These are phyloP conservation scores for Populus nigra DNA, from an alignment of 345 rosid genomes.

Conservation along the genomic window DNA sequence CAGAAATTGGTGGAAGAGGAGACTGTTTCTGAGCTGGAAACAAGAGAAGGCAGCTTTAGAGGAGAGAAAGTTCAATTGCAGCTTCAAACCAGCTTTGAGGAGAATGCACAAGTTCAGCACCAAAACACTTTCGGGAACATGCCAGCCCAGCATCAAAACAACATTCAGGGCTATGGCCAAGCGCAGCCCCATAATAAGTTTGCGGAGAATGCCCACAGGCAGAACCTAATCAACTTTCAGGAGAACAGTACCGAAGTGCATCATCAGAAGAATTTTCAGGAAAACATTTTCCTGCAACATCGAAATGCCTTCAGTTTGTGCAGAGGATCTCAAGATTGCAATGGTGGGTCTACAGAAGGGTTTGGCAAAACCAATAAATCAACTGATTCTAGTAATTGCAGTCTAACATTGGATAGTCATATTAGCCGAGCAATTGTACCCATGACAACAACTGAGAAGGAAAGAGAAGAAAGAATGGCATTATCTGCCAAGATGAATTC, in stretches of 20 bases:
- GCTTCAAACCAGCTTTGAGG: slow-evolving; percentile 9
- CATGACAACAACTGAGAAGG: slow-evolving; percentile 15
- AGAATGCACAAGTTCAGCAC: slow-evolving; percentile 9
- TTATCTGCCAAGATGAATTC: slow-evolving; percentile 16
- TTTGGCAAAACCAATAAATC: slow-evolving; percentile 13
- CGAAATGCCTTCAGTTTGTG: slow-evolving; percentile 9
- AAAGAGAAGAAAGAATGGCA: slow-evolving; percentile 18
- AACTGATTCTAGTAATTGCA: slow-evolving; percentile 10
- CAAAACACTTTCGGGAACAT: slow-evolving; percentile 16
- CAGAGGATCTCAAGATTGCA: slow-evolving; percentile 10
- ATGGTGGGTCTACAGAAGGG: slow-evolving; percentile 12
- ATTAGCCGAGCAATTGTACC: slow-evolving; percentile 28
- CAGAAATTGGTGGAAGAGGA: slow-evolving; percentile 36
- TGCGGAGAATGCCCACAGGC: slow-evolving; percentile 12
- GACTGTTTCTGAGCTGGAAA: slow-evolving; percentile 8
- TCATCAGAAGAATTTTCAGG: slow-evolving; percentile 11
- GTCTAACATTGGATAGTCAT: slow-evolving; percentile 11
- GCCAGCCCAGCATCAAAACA: slow-evolving; percentile 17
- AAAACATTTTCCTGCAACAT: slow-evolving; percentile 12
- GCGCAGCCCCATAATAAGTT: slow-evolving; percentile 10
- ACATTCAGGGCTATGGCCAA: slow-evolving; percentile 16
- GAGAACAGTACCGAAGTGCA: background rate
- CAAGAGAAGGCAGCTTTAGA: slow-evolving; percentile 12
- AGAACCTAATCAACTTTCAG: slow-evolving; percentile 18
- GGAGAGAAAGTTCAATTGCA: slow-evolving; percentile 22